Evolutionary conservation across 768 basidiomycete genomes (phyloP), one percentile per base, ranked within the genome.

Genomic region (Grammothele lineata): DNA sequence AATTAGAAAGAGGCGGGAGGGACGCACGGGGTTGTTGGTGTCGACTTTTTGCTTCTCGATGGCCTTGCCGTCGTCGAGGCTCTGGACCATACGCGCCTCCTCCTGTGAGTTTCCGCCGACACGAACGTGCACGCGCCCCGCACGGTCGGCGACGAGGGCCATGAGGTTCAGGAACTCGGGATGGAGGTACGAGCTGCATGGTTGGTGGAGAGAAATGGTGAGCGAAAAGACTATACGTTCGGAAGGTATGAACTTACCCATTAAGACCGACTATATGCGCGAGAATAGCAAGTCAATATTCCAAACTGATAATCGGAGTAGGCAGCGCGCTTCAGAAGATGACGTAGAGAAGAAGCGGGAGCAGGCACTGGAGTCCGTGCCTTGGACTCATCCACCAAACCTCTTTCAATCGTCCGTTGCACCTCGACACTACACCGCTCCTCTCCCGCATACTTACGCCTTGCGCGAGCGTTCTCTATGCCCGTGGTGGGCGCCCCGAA

Each of bases 101-200:
- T 79, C 77, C 54, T 79, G 77, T 9, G 70, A 70, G 61, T 79
- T 79, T 25, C 77, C 77, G 18, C 77, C 77, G 11, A 79, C 55
- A 21, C 62, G 59, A 11, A 63, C 49, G 39, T 66, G 52, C 5
- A 75, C 72, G 14, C 60, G 56, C 1, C 75, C 75, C 6, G 67
- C 73, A 15, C 77, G 67, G 45, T 65, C 60, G 12, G 66, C 64
- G 23, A 78, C 56, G 48, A 72, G 67, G 6, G 70, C 63, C 58
- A 79, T 61, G 45, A 76, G 70, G 55, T 79, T 79, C 25, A 79
- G 62, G 62, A 79, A 77, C 1, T 68, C 65, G 48, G 80, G 62
- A 4, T 76, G 71, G n/a, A 81, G 56, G 18, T 70, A 64, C 3
- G 78, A 70, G 26, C 81, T 82, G 21, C 32, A 30, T 4, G 5